Conservation (phyloP, 257 asterid species). For the Solanum pinnatisectum region DNA sequence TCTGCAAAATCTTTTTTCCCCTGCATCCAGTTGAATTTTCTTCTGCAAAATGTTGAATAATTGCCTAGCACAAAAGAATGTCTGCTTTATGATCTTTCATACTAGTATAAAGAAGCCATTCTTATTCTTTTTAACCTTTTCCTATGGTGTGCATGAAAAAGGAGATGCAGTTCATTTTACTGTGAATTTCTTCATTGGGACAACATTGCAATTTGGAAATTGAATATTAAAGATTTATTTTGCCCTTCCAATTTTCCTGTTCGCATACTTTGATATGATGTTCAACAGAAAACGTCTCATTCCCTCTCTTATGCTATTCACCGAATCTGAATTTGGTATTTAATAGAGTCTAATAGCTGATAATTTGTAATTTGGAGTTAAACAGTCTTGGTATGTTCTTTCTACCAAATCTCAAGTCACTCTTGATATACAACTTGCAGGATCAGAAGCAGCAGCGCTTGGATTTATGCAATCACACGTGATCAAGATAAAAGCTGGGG, state of each 20-base stretch:
- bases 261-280: neutral
- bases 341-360: neutral
- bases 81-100: neutral
- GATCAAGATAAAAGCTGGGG: constrained; percentile 8
- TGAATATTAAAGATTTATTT: neutral
- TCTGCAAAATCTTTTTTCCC: neutral
- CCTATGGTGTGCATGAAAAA: neutral
- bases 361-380: neutral
- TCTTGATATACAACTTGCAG: neutral
- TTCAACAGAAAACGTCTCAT: neutral
- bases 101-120: neutral
- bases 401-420: neutral
- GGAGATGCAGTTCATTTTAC: neutral
- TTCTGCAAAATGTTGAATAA: neutral
- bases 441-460: neutral
- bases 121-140: neutral
- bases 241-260: neutral
- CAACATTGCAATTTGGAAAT: neutral
- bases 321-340: neutral
- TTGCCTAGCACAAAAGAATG: neutral
- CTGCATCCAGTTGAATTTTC: neutral
- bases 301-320: neutral
- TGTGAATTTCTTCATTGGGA: neutral
- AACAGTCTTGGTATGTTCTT: neutral
- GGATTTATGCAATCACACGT: constrained; percentile 6